Percentiles rank a stretch among this genome's conserved stretches.
Evolutionary conservation across 768 basidiomycete species (phyloP).

Genomic region (Termitomyces sp.): DNA sequence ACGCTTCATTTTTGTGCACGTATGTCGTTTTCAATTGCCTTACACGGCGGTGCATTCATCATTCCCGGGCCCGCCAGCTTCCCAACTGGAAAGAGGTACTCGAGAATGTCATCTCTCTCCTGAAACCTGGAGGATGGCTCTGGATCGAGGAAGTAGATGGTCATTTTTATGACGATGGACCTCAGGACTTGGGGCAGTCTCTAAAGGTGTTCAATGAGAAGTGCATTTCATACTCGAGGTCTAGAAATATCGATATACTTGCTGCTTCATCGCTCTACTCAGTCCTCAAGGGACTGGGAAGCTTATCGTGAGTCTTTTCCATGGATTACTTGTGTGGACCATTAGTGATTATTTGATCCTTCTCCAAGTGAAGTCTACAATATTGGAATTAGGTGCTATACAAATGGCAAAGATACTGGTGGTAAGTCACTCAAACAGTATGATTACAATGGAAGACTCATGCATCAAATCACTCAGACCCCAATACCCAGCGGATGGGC

Average conservation of each 20-base stretch:
- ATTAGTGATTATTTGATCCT: not conserved
- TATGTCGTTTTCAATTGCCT: not conserved
- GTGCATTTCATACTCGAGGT: not conserved
- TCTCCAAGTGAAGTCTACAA: not conserved
- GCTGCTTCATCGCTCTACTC: not conserved
- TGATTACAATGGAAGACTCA: not conserved
- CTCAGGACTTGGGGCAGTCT: not conserved
- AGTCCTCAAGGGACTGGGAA: not conserved
- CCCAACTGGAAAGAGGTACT: not conserved
- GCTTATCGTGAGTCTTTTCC: not conserved
- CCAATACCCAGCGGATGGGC: not conserved
- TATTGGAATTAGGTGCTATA: not conserved
- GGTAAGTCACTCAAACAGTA: not conserved
- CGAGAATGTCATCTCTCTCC: not conserved
- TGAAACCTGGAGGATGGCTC: conserved; percentile 4
- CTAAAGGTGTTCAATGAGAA: not conserved
- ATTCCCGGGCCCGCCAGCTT: not conserved
- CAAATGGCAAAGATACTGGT: not conserved
- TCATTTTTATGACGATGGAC: not conserved
- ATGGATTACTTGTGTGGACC: not conserved
- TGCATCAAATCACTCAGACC: not conserved
- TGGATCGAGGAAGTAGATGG: not conserved
- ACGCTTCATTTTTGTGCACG: not conserved
- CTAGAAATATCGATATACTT: not conserved
- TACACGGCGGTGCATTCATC: not conserved